Conservation (phyloP, 1,284 basidiomycete genomes). For the Microbotryum scabiosae region DNA sequence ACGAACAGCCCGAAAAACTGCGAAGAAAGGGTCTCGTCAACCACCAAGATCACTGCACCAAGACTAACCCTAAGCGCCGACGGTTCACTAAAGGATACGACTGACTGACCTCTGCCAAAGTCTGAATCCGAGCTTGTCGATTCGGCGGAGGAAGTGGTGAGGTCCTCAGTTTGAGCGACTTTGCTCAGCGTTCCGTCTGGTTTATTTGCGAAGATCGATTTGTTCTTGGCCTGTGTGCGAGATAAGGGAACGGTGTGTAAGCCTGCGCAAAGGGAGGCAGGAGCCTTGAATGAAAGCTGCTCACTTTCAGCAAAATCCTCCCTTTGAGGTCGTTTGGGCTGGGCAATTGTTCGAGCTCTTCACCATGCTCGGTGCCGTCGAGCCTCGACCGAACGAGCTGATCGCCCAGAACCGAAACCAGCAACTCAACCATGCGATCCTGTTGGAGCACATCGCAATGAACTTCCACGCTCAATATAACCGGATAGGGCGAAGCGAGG, state of each 20-base stretch:
- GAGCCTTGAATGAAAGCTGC: slow-evolving; percentile 4
- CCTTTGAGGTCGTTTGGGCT: slow-evolving; percentile 79
- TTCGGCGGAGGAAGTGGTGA: not conserved
- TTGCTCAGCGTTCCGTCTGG: slow-evolving; percentile 4
- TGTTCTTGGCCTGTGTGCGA: slow-evolving; percentile 26
- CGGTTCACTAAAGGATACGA: not conserved
- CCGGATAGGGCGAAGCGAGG: slow-evolving; percentile 81
- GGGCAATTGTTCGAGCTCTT: slow-evolving; percentile 53
- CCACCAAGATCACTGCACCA: too few relatives aligned
- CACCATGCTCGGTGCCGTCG: slow-evolving; percentile 45
- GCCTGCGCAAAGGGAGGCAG: not conserved
- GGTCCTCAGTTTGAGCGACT: not conserved
- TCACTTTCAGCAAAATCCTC: slow-evolving; percentile 74
- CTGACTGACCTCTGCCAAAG: slow-evolving; percentile 27
- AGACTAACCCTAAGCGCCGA: not conserved
- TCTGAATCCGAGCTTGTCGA: slow-evolving; percentile 35
- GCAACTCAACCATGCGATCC: slow-evolving; percentile 66
- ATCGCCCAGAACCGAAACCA: slow-evolving; percentile 70
- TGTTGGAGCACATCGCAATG: slow-evolving; percentile 80
- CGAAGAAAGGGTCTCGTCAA: not conserved
- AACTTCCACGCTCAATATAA: slow-evolving; percentile 91
- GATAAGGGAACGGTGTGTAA: not conserved
- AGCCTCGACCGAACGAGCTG: slow-evolving; percentile 48
- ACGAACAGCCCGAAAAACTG: slow-evolving; percentile 8
- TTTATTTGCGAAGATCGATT: slow-evolving; percentile 13